Conservation (phyloP, 2,329 filamentous ascomycete genomes). For the Ascochyta pisi region DNA sequence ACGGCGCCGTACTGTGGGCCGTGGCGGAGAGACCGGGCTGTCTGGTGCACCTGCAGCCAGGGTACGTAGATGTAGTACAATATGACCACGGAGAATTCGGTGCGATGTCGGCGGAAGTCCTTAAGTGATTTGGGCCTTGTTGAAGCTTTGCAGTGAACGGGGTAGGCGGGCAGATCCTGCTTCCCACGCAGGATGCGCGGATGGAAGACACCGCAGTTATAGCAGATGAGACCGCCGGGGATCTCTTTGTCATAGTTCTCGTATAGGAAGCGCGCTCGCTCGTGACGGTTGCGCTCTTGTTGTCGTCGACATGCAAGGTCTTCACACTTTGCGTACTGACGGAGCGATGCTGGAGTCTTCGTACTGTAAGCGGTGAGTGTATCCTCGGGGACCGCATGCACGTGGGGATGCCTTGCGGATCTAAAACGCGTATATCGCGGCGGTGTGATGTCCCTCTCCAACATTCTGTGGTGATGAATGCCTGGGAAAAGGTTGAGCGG, state of each 20-base stretch:
- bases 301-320: constrained; percentile 1
- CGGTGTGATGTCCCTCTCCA: background rate
- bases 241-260: constrained; percentile 2
- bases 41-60: constrained; percentile 7
- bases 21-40: constrained; percentile 2
- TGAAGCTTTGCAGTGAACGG: constrained; percentile 1
- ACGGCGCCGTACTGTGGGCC: constrained; percentile 1
- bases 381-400: no score
- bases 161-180: constrained; percentile 1
- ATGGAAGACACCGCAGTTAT: constrained; percentile 2
- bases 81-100: background rate
- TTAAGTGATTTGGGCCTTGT: background rate
- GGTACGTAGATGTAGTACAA: constrained; percentile 1
- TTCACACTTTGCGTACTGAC: constrained; percentile 4
- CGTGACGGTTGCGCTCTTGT: constrained; percentile 3
- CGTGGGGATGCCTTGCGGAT: constrained; percentile 1
- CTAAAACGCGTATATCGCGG: constrained; percentile 2
- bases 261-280: constrained; percentile 3
- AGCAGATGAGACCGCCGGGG: constrained; percentile 2
- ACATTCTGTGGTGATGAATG: constrained; percentile 3
- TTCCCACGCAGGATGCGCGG: background rate
- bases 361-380: background rate
- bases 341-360: constrained; percentile 4
- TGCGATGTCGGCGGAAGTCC: background rate
- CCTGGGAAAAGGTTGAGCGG: background rate